Evolutionary conservation across 2,329 filamentous ascomycete species (phyloP).

Genomic region (Hymenoscyphus albidus): DNA sequence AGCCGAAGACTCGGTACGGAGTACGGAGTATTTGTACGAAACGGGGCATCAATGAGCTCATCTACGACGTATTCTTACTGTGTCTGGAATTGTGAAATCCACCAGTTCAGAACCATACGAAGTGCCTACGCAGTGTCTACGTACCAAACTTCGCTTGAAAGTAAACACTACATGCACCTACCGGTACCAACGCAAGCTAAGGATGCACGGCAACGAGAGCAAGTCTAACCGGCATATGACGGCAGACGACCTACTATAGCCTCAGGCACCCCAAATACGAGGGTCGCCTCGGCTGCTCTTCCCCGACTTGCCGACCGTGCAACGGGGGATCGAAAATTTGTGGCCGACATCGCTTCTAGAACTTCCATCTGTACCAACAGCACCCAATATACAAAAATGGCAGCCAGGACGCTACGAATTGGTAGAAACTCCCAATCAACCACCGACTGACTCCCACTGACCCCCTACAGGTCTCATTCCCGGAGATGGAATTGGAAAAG

Average conservation of each 20-base stretch:
- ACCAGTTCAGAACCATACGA: too few relatives aligned
- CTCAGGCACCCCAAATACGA: not conserved
- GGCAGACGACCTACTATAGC: not conserved
- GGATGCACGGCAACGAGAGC: not conserved
- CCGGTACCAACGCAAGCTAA: too few relatives aligned
- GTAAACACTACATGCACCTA: too few relatives aligned
- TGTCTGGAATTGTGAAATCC: too few relatives aligned
- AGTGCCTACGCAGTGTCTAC: too few relatives aligned
- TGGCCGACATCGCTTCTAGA: conserved; percentile 22
- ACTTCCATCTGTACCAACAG: conserved; percentile 10
- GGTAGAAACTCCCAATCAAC: conserved; percentile 44
- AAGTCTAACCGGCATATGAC: not conserved
- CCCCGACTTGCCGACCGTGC: too few relatives aligned
- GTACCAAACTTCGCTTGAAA: too few relatives aligned
- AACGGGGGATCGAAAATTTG: conserved; percentile 12
- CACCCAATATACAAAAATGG: conserved; percentile 42
- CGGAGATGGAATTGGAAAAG: conserved; percentile 95
- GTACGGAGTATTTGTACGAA: too few relatives aligned
- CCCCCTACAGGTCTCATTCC: conserved; percentile 75
- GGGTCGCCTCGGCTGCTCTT: not conserved
- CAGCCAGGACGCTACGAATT: conserved; percentile 63
- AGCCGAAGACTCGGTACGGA: too few relatives aligned
- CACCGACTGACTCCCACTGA: conserved; percentile 8
- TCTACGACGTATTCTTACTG: too few relatives aligned
- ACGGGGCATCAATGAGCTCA: too few relatives aligned